Percentiles rank a stretch among this genome's conserved stretches.
Conservation (phyloP, 2,329 filamentous ascomycete genomes). For the Exophiala oligosperma region DNA sequence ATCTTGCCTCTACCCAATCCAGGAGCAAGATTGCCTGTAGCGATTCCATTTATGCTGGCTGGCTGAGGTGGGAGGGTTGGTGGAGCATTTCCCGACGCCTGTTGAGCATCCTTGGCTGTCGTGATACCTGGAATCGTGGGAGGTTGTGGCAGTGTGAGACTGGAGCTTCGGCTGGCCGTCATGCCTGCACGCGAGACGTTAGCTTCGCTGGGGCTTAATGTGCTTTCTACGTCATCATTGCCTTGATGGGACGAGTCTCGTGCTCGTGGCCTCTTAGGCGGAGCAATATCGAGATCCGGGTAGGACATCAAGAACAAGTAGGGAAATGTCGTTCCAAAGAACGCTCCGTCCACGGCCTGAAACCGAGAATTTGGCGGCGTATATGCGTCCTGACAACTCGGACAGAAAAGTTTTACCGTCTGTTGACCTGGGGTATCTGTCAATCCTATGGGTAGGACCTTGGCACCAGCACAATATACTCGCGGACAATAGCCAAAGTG, state of each 20-base stretch:
- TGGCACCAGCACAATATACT: conserved; percentile 84
- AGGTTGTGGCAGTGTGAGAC: conserved; percentile 26
- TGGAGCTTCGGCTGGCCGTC: conserved; percentile 28
- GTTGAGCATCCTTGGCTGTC: conserved; percentile 33
- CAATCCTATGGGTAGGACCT: conserved; percentile 88
- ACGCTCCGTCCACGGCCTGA: conserved; percentile 94
- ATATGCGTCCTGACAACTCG: conserved; percentile 94
- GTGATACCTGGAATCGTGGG: conserved; percentile 32
- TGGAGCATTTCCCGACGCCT: conserved; percentile 32
- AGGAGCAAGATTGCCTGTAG: conserved; percentile 82
- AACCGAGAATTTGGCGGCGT: conserved; percentile 96
- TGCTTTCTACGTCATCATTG: conserved; percentile 28
- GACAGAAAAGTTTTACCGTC: conserved; percentile 97
- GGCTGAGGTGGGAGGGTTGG: conserved; percentile 48
- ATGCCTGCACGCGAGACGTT: conserved; percentile 17
- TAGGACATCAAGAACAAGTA: conserved; percentile 98
- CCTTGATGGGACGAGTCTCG: conserved; percentile 16
- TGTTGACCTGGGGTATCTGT: conserved; percentile 95
- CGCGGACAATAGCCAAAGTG: conserved; percentile 97
- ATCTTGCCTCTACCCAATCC: conserved; percentile 79
- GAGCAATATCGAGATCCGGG: conserved; percentile 84
- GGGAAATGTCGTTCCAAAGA: conserved; percentile 96
- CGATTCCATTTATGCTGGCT: conserved; percentile 75
- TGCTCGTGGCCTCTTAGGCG: conserved; percentile 58
- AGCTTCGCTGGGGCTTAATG: conserved; percentile 30